phyloP scores from a whole-genome alignment of 495 filamentous ascomycete genomes.

The Hypoxylon intermedium region DNA sequence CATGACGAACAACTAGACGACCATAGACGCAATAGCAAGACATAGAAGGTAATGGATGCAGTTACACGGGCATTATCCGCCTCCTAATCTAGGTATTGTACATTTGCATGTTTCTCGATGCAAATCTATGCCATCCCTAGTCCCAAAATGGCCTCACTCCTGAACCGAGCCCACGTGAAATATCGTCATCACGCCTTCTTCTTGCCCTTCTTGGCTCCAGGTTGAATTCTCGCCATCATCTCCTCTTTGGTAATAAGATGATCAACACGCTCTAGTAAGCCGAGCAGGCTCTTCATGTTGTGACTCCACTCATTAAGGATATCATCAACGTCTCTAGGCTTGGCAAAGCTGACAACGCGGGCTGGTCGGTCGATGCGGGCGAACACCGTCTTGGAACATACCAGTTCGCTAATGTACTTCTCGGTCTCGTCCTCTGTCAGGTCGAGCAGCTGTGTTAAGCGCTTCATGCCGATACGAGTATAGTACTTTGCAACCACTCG shows the following conservation, averaged over 20 bases:
- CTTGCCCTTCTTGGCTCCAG: constrained; percentile 54
- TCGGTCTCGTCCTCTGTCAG: constrained; percentile 94
- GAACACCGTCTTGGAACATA: constrained; percentile 95
- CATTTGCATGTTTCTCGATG: constrained; percentile 40
- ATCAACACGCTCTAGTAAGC: constrained; percentile 90
- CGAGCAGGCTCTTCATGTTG: constrained; percentile 97
- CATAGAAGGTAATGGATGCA: constrained; percentile 30
- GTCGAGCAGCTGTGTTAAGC: constrained; percentile 87
- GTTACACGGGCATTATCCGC: constrained; percentile 26
- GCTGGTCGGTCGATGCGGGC: constrained; percentile 97
- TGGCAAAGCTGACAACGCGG: constrained; percentile 87
- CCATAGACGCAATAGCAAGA: constrained; percentile 14
- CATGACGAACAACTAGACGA: constrained; percentile 9
- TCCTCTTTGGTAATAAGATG: constrained; percentile 99
- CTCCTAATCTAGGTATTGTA: constrained; percentile 42
- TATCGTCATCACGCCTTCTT: constrained; percentile 38
- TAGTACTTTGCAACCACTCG: constrained; percentile 98
- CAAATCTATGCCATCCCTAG: constrained; percentile 28
- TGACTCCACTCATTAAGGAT: constrained; percentile 98
- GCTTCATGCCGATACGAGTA: constrained; percentile 90
- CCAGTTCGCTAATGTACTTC: constrained; percentile 93
- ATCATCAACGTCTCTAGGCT: constrained; percentile 94
- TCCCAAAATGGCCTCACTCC: constrained; percentile 21
- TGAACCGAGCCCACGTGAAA: constrained; percentile 21
- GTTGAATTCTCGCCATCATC: constrained; percentile 98